phyloP scores from a whole-genome alignment of 345 rosid species.

The Eucalyptus brandiana region DNA sequence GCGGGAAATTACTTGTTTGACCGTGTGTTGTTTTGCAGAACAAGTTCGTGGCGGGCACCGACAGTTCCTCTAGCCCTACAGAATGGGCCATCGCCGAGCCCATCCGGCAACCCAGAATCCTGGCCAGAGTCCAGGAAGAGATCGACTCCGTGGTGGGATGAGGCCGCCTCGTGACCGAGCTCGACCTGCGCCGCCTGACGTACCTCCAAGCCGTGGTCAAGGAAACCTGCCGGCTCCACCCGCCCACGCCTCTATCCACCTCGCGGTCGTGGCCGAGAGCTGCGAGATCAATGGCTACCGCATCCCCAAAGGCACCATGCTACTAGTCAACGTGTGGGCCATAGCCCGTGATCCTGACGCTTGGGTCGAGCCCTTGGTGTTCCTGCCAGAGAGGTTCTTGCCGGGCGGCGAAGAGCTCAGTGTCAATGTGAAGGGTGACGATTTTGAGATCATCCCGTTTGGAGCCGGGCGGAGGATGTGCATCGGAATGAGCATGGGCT shows the following conservation, averaged over 20 bases:
- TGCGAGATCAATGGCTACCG: slow-evolving; percentile 66
- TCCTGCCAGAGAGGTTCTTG: slow-evolving; percentile 59
- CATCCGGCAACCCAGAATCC: slow-evolving; percentile 47
- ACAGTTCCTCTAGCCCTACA: slow-evolving; percentile 74
- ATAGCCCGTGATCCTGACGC: slow-evolving; percentile 58
- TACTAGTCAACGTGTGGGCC: slow-evolving; percentile 67
- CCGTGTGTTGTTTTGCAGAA: neutral
- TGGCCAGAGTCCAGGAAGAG: slow-evolving; percentile 36
- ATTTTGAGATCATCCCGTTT: slow-evolving; percentile 62
- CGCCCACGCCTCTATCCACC: slow-evolving; percentile 65
- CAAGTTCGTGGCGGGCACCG: slow-evolving; percentile 85
- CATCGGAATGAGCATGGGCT: slow-evolving; percentile 59
- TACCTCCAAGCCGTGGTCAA: slow-evolving; percentile 68
- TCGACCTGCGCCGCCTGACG: slow-evolving; percentile 30
- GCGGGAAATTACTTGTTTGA: neutral
- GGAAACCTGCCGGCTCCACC: slow-evolving; percentile 74
- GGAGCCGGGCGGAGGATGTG: slow-evolving; percentile 82
- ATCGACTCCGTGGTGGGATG: slow-evolving; percentile 49
- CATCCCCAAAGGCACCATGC: slow-evolving; percentile 46
- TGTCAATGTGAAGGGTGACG: slow-evolving; percentile 51
- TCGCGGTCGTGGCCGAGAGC: slow-evolving; percentile 41
- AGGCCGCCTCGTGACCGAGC: slow-evolving; percentile 27
- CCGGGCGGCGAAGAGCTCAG: slow-evolving; percentile 45
- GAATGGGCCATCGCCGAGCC: slow-evolving; percentile 88
- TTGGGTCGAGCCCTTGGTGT: slow-evolving; percentile 57